Evolutionary conservation across 2,329 filamentous ascomycete genomes (phyloP).

Genomic region (Aspergillus sojae): DNA sequence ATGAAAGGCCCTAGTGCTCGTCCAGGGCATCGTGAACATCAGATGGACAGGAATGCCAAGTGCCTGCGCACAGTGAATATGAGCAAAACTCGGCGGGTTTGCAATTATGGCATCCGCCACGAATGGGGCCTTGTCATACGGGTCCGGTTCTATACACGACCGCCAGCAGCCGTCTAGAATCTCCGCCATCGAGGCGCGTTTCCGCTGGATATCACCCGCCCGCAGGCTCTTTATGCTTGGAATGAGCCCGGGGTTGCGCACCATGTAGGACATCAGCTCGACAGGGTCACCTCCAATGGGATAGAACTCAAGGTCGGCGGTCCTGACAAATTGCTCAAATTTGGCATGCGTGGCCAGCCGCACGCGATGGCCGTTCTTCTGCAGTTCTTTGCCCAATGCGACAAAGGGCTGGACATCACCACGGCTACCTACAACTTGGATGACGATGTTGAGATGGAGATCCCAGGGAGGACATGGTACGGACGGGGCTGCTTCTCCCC

Average conservation of each 20-base stretch:
- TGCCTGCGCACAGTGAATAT: constrained; percentile 55
- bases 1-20: constrained; percentile 46
- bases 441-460: constrained; percentile 52
- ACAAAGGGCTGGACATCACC: constrained; percentile 63
- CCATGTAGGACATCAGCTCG: constrained; percentile 54
- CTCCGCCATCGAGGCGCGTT: constrained; percentile 35
- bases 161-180: constrained; percentile 44
- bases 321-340: constrained; percentile 57
- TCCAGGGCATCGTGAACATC: constrained; percentile 58
- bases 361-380: constrained; percentile 56
- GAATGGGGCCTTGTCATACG: constrained; percentile 43
- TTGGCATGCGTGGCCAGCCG: constrained; percentile 59
- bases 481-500: neutral
- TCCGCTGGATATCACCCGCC: constrained; percentile 34
- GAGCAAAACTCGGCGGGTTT: constrained; percentile 55
- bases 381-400: constrained; percentile 55
- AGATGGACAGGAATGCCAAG: constrained; percentile 54
- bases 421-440: constrained; percentile 59
- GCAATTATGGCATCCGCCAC: constrained; percentile 58
- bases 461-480: neutral
- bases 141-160: constrained; percentile 38
- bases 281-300: constrained; percentile 60
- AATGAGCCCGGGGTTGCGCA: constrained; percentile 49
- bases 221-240: constrained; percentile 38
- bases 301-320: constrained; percentile 58